Evolutionary conservation across 371 early-diverging fungal species (phyloP), one percentile per base, ranked within the genome.

Genomic region (Rhizopus sp.): DNA sequence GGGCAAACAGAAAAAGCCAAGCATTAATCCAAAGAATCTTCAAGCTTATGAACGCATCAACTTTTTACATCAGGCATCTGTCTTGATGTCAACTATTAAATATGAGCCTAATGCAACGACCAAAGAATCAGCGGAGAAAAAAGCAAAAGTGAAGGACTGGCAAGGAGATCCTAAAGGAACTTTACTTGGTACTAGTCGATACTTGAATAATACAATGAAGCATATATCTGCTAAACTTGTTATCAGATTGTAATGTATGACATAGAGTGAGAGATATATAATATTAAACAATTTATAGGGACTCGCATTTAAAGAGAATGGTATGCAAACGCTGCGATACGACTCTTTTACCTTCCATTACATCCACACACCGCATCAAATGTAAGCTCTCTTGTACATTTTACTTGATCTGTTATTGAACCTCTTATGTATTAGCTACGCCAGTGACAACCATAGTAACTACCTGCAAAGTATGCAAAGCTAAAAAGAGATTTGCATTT

Each of bases 321-420:
- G 44, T 73, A 10, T 77, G 77, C 60, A 77, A 72, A 55, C 72
- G 73, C 38, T 77, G 77, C 45, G 72, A 77, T 17, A 69, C 73
- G 8, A 61, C 70, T 1, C 35, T 73, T 34, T 53, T 77, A 23
- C 77, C 77, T 31, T 62, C 50, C 6, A 57, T 64, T 10, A 71
- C 77, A 13, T 64, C 69, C 0, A 60, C 57, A 3, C 58, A 45
- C 9, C 67, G 72, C 13, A 60, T 67, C 8, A 46, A 58, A 52
- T 62, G 77, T 77, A 73, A 60, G 54, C 23, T 23, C n/a, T n/a
- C 23, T 23, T 23, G 23, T 23, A 2, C 23, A 23, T 23, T 23
- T 23, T 31, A 23, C 15, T 23, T 38, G 6, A 10, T 31, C 17
- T 23, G 0, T 15, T 10, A n/a, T 17, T 13, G 41, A 7, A 9